Base-by-base conservation (phyloP, 768 basidiomycete genomes). In the Boletus rubroflammeus region DNA sequence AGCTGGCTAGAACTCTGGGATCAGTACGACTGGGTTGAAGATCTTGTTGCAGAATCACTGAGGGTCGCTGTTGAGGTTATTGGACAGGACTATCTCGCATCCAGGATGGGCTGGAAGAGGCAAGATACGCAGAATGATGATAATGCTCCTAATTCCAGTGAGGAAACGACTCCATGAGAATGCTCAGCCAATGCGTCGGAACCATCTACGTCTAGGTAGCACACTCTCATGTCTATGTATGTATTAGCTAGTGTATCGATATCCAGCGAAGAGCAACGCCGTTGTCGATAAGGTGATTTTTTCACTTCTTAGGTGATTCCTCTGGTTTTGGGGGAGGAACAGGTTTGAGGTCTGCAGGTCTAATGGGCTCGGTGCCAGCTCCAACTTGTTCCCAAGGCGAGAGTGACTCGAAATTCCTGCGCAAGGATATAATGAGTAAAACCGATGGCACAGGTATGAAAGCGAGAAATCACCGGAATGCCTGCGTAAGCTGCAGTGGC, bases 311-410 rank as follows among this genome's bases (percentile, higher is more conserved):
- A 70, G 79, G 75, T n/a, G 77, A 74, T 63, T 90, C 88, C 65
- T 88, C 84, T 40, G 83, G 81, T 51, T 88, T 83, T 21, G 88
- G 86, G 46, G 84, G 84, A 45, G 89, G 85, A 47, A 90, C 68
- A 50, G 83, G 85, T 71, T 88, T 92, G 63, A 93, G 78, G 44
- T 85, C 82, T 32, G 85, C 82, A 3, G 94, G 91, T 53, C 77
- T 72, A 53, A 73, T 75, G 5, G 76, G 73, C 49, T 78, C 73
- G 14, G 77, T 76, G 23, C 86, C 86, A 8, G 79, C 71, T 34
- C 96, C 96, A 43, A 91, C 81, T 72, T 95, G 94, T 67, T 98
- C 97, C 96, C 96, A 99, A 38, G 97, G 96, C 42, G 84, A 93
- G 42, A 81, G 79, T 26, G 93, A 85, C 67, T 93, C 93, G 67